Conservation (phyloP, 305 asterid genomes). For the Fraxinus sp. region DNA sequence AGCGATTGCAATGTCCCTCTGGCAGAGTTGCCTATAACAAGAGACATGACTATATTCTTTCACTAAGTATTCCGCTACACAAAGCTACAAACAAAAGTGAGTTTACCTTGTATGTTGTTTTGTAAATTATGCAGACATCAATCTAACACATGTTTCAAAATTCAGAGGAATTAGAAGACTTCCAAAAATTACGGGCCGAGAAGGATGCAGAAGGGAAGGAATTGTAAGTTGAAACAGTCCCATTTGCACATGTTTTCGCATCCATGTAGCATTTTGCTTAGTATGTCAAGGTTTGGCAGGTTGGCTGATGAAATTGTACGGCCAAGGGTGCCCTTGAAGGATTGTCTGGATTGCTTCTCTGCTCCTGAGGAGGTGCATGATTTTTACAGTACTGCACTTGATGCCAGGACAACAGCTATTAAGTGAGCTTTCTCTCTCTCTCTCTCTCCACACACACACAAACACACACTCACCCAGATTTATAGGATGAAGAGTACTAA, state of each 20-base stretch:
- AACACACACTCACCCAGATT: neutral
- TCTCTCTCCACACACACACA: neutral
- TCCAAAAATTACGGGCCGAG: conserved; percentile 66
- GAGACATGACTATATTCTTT: conserved; percentile 75
- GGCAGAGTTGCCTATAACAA: conserved; percentile 88
- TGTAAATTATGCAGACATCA: conserved; percentile 11
- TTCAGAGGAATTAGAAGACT: conserved; percentile 75
- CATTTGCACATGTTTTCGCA: conserved; percentile 2
- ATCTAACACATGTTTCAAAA: conserved; percentile 27
- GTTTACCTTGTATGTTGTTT: conserved; percentile 28
- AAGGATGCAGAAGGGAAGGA: conserved; percentile 68
- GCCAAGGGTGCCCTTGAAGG: conserved; percentile 83
- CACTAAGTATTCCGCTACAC: conserved; percentile 81
- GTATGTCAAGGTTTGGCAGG: conserved; percentile 42
- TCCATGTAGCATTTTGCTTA: conserved; percentile 23
- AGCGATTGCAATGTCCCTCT: conserved; percentile 80
- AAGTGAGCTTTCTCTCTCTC: conserved; percentile 51
- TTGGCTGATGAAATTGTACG: conserved; percentile 80
- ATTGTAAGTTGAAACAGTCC: conserved; percentile 57
- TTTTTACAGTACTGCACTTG: conserved; percentile 80
- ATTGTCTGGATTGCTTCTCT: conserved; percentile 79
- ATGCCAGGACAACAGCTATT: conserved; percentile 75
- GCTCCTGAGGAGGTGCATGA: conserved; percentile 90
- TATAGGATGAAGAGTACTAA: neutral
- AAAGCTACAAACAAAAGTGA: conserved; percentile 85